phyloP scores from a whole-genome alignment of 306 rosid species.

The Hippophae rhamnoides region DNA sequence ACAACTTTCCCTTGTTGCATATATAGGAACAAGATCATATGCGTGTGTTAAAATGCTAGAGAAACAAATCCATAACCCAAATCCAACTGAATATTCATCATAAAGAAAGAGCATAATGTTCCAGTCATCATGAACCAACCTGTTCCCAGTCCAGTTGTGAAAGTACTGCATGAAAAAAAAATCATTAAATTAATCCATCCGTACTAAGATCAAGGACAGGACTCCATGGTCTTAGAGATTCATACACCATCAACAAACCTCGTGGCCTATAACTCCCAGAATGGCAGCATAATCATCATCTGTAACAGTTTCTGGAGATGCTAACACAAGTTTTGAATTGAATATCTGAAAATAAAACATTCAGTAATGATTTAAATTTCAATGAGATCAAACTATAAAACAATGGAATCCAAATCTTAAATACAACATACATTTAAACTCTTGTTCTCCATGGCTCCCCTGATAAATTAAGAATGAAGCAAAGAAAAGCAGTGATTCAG shows the following conservation, averaged over 20 bases:
- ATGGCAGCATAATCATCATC: constrained; percentile 94
- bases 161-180: constrained; percentile 72
- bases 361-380: background rate
- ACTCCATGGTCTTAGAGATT: constrained; percentile 1
- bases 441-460: constrained; percentile 99
- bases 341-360: constrained; percentile 51
- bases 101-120: constrained; percentile 9
- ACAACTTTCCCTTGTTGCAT: no score
- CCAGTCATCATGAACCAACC: constrained; percentile 33
- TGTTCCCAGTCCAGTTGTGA: constrained; percentile 99
- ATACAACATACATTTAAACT: constrained; percentile 69
- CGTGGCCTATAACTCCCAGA: constrained; percentile 96
- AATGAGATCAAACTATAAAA: constrained; percentile 5
- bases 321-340: constrained; percentile 89
- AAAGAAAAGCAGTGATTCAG: constrained; percentile 3
- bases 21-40: no score
- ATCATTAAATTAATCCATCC: constrained; percentile 11
- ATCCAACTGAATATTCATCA: constrained; percentile 8
- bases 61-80: background rate
- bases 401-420: background rate
- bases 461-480: constrained; percentile 30
- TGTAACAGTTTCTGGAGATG: constrained; percentile 92
- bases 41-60: no score
- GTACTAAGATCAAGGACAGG: constrained; percentile 14
- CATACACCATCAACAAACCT: constrained; percentile 48